Evolutionary conservation across 306 rosid genomes (phyloP).

Genomic region (Quercus suber): DNA sequence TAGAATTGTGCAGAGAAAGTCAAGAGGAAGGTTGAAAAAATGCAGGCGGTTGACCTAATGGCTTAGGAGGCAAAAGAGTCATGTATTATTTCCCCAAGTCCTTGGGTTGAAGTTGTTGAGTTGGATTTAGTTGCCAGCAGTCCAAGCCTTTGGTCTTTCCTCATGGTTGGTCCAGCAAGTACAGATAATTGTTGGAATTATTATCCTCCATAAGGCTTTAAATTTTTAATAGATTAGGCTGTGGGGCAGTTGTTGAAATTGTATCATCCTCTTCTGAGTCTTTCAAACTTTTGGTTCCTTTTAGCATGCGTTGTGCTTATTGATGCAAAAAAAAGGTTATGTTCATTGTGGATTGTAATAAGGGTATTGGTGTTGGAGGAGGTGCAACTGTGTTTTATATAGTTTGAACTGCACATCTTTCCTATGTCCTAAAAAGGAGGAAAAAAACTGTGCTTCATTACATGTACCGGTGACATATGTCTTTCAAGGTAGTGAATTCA

Average conservation of each 20-base stretch:
- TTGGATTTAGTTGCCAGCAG: neutral
- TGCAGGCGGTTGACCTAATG: neutral
- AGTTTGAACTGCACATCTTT: neutral
- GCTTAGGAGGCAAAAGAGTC: neutral
- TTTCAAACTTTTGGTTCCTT: neutral
- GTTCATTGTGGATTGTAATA: neutral
- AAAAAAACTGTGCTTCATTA: neutral
- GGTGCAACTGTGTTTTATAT: neutral
- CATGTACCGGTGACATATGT: neutral
- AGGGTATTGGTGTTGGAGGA: neutral
- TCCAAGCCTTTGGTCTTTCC: neutral
- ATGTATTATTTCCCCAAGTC: neutral
- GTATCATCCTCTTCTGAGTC: neutral
- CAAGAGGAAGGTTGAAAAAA: no score
- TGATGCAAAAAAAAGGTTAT: neutral
- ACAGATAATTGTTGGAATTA: neutral
- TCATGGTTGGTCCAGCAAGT: neutral
- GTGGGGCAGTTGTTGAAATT: neutral
- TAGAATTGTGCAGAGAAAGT: neutral
- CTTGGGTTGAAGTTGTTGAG: neutral
- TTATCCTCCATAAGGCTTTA: neutral
- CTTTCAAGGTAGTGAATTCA: neutral
- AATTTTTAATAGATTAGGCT: neutral
- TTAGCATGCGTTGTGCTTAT: neutral
- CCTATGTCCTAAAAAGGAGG: neutral